A percentile compares a stretch with the other conserved stretches of the same genome.
Conservation (phyloP, 805 yeast species). For the Cyberlindnera saturnus region DNA sequence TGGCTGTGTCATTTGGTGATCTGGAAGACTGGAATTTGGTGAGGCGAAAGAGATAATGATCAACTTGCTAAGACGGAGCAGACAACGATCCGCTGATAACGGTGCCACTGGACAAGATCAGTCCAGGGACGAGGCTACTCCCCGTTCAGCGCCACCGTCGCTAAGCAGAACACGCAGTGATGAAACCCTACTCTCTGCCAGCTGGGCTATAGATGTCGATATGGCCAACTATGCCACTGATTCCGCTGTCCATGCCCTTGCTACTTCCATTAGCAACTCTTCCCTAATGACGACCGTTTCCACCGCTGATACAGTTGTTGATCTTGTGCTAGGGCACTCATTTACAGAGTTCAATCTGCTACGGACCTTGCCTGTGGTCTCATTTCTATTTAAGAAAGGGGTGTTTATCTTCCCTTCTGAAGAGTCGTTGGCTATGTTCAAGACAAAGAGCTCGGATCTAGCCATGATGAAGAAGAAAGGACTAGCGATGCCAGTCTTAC, state of each 20-base stretch:
- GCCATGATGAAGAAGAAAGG: conserved; percentile 17
- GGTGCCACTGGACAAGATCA: neutral
- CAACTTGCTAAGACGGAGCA: conserved; percentile 1
- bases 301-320: conserved; percentile 18
- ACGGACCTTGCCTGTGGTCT: conserved; percentile 28
- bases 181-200: neutral
- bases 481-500: conserved; percentile 30
- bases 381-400: conserved; percentile 31
- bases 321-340: conserved; percentile 18
- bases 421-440: conserved; percentile 22
- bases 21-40: neutral
- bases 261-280: neutral
- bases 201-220: neutral
- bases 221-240: neutral
- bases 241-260: neutral
- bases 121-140: neutral
- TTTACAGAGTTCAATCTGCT: conserved; percentile 19
- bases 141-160: neutral
- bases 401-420: conserved; percentile 33
- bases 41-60: neutral
- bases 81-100: neutral
- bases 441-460: conserved; percentile 24
- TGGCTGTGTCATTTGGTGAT: too few species aligned
- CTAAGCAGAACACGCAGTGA: conserved; percentile 1
- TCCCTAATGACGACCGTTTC: conserved; percentile 4